Evolutionary conservation across 352 stramenopile genomes (phyloP).

Genomic region (Phytopythium boreale): DNA sequence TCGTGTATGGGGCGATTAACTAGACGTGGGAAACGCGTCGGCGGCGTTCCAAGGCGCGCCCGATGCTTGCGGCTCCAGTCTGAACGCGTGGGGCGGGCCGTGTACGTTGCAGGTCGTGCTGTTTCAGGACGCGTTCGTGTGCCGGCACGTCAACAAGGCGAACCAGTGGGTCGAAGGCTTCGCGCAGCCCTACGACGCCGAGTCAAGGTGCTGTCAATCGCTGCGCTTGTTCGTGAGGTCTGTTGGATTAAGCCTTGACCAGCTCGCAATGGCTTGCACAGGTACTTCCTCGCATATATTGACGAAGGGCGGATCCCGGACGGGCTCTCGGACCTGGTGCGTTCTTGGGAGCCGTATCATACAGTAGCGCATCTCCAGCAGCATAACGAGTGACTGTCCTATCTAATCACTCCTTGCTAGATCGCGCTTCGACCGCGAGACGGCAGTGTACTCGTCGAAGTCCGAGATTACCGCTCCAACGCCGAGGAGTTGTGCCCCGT

Average conservation of each 20-base stretch:
- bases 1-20: too few species aligned
- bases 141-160: conserved; percentile 49
- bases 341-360: conserved; percentile 1
- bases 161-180: conserved; percentile 60
- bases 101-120: conserved; percentile 47
- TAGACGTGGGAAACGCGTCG: not conserved
- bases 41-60: not conserved
- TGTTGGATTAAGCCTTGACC: not conserved
- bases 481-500: conserved; percentile 23
- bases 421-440: conserved; percentile 9
- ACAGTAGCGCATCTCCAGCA: not conserved
- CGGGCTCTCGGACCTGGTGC: conserved; percentile 55
- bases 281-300: conserved; percentile 64
- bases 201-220: conserved; percentile 35
- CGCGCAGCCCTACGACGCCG: conserved; percentile 66
- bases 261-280: conserved; percentile 7
- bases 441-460: conserved; percentile 23
- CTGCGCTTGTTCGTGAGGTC: not conserved
- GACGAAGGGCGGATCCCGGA: conserved; percentile 49
- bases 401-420: conserved; percentile 1
- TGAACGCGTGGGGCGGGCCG: not conserved
- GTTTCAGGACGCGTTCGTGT: conserved; percentile 68
- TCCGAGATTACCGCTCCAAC: conserved; percentile 35
- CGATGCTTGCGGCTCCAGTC: not conserved
- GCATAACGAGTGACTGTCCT: not conserved